A percentile compares a stretch with the other conserved stretches of the same genome.
Conservation (phyloP, 176 grass and related monocot species). For the Zea mays region Zm-B73-REFERENCE-NAM-5.0 NC_050103.1:154080501-154081000, state of each 20-base stretch:
- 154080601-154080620: constrained; percentile 37
- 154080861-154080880: constrained; percentile 79
- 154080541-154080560: neutral
- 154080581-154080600: constrained; percentile 7
- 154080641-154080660: constrained; percentile 24
- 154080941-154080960: neutral
- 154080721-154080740: constrained; percentile 50
- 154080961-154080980: neutral
- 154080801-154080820: constrained; percentile 86
- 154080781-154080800: constrained; percentile 55
- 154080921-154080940: neutral
- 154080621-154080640: constrained; percentile 40
- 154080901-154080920: neutral
- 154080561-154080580: neutral
- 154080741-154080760: constrained; percentile 13
- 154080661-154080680: constrained; percentile 18
- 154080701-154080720: constrained; percentile 45
- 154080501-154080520: no score
- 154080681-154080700: constrained; percentile 29
- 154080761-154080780: constrained; percentile 4
- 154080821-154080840: constrained; percentile 89
- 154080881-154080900: neutral
- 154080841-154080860: constrained; percentile 69
- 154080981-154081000: neutral
- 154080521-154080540: neutral